Conservation (phyloP, 257 asterid genomes). For the Plantago ovata region DNA sequence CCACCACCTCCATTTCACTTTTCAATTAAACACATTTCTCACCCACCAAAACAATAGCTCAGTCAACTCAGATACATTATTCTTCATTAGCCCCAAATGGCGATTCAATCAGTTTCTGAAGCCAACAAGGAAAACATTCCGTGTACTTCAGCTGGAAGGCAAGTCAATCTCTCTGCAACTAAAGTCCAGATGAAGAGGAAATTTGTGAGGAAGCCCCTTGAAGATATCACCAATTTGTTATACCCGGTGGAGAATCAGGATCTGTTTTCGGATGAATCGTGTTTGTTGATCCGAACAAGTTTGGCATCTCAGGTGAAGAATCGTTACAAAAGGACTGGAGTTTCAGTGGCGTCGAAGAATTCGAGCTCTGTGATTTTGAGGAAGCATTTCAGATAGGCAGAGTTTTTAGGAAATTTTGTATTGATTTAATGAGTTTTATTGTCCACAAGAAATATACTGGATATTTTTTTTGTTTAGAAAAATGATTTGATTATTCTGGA, state of each 20-base stretch:
- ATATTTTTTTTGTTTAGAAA: neutral
- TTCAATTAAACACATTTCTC: neutral
- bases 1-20: neutral
- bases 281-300: neutral
- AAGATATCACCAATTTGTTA: neutral
- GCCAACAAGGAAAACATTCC: neutral
- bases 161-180: neutral
- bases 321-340: neutral
- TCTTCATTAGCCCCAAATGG: neutral
- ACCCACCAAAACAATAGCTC: neutral
- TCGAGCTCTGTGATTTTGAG: neutral
- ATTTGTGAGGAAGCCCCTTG: neutral
- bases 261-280: neutral
- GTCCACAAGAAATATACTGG: neutral
- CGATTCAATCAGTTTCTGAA: neutral
- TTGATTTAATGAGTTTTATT: neutral
- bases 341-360: conserved; percentile 1
- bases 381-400: conserved; percentile 5
- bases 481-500: too few relatives aligned
- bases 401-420: neutral
- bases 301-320: neutral
- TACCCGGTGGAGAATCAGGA: neutral
- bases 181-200: conserved; percentile 1
- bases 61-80: neutral
- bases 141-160: neutral